Evolutionary conservation across 176 grass and related monocot species (phyloP).

Genomic region (Avena eriantha): DNA sequence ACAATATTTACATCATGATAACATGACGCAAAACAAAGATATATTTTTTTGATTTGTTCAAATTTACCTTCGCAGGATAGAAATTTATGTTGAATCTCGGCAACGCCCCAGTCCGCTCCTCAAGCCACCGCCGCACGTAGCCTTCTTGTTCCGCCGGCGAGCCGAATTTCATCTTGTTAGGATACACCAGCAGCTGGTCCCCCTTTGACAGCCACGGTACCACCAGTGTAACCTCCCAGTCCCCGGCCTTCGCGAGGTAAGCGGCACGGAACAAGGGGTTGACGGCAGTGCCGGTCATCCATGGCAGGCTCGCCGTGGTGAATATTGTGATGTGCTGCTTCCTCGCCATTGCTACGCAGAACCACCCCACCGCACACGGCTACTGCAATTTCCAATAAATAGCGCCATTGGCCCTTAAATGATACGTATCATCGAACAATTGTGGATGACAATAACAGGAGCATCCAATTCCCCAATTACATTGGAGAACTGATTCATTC

Average conservation of each 20-base stretch:
- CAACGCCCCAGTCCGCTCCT: constrained; percentile 66
- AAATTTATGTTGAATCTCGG: constrained; percentile 74
- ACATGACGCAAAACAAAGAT: constrained; percentile 25
- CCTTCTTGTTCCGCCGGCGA: constrained; percentile 69
- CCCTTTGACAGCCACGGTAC: constrained; percentile 84
- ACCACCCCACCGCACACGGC: constrained; percentile 33
- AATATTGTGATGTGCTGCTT: constrained; percentile 82
- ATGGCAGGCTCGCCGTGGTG: constrained; percentile 90
- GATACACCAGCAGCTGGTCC: constrained; percentile 89
- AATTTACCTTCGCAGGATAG: constrained; percentile 88
- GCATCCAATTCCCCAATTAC: not conserved
- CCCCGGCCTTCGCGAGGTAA: constrained; percentile 74
- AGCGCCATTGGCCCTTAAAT: constrained; percentile 20
- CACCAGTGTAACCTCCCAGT: constrained; percentile 75
- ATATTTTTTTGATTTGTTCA: not conserved
- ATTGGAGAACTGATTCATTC: constrained; percentile 36
- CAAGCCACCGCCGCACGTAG: constrained; percentile 78
- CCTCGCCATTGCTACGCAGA: constrained; percentile 47
- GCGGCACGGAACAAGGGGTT: constrained; percentile 93
- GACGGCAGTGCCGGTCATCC: constrained; percentile 97
- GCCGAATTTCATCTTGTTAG: constrained; percentile 81
- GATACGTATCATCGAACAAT: not conserved
- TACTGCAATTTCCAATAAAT: constrained; percentile 45
- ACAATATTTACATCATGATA: constrained; percentile 19
- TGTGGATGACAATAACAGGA: not conserved